Conservation (phyloP, 1,284 basidiomycete genomes). For the Thecaphora frezii region DNA sequence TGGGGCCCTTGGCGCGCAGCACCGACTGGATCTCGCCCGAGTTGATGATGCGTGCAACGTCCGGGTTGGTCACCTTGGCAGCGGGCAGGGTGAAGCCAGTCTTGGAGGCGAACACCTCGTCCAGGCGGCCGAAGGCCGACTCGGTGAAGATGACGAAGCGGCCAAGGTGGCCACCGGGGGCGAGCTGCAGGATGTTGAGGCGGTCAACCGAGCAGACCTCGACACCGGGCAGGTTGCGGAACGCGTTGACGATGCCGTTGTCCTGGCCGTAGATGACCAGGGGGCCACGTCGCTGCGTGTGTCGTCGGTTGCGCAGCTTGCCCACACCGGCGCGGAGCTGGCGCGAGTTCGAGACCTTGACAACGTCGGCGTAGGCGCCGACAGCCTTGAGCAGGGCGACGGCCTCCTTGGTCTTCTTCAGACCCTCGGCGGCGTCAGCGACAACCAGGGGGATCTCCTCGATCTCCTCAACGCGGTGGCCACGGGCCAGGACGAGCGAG, state of each 20-base stretch:
- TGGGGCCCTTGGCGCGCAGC: conserved; percentile 80
- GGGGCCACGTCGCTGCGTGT: conserved; percentile 95
- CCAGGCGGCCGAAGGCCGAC: conserved; percentile 86
- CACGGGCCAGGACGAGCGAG: conserved; percentile 96
- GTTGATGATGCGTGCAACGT: conserved; percentile 98
- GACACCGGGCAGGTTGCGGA: conserved; percentile 98
- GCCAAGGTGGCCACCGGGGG: conserved; percentile 97
- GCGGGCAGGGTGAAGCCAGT: conserved; percentile 66
- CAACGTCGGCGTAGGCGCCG: conserved; percentile 85
- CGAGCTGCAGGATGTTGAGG: conserved; percentile 97
- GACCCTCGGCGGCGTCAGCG: conserved; percentile 75
- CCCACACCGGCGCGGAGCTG: conserved; percentile 97
- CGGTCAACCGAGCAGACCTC: conserved; percentile 93
- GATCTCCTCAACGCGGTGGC: conserved; percentile 97
- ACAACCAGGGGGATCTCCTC: conserved; percentile 96
- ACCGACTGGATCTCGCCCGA: conserved; percentile 67
- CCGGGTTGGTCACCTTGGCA: conserved; percentile 95
- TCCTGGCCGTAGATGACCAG: conserved; percentile 98
- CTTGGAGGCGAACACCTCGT: conserved; percentile 89
- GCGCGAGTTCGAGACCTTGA: conserved; percentile 96
- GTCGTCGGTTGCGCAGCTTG: conserved; percentile 94
- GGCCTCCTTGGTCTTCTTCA: conserved; percentile 97
- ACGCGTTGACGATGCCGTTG: conserved; percentile 94
- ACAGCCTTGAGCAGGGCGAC: conserved; percentile 83
- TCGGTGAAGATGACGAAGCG: conserved; percentile 99